Conservation (phyloP, 352 stramenopile genomes). For the Phytophthora rubi region DNA sequence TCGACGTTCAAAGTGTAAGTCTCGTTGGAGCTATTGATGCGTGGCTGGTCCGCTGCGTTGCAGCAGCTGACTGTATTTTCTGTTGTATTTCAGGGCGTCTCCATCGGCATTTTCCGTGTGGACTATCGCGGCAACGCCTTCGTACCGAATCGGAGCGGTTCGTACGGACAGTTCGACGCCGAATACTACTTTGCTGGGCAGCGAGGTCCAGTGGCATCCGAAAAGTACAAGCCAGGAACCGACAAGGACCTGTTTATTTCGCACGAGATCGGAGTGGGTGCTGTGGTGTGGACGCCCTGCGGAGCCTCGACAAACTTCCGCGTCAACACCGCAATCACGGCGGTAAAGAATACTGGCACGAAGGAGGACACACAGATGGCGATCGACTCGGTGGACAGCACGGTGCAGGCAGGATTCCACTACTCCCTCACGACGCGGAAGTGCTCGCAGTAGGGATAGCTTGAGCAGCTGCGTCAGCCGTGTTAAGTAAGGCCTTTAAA, state of each 20-base stretch:
- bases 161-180: constrained; percentile 54
- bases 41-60: constrained; percentile 11
- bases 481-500: neutral
- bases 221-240: constrained; percentile 43
- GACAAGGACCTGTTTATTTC: constrained; percentile 55
- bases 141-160: constrained; percentile 40
- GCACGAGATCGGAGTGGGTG: constrained; percentile 50
- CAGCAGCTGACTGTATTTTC: constrained; percentile 10
- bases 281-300: constrained; percentile 59
- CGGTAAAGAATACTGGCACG: constrained; percentile 32
- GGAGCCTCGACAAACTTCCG: constrained; percentile 58
- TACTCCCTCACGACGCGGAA: constrained; percentile 52
- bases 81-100: constrained; percentile 24
- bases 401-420: constrained; percentile 51
- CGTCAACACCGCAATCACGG: constrained; percentile 57
- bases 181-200: constrained; percentile 68
- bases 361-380: constrained; percentile 53
- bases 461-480: neutral
- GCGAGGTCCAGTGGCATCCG: constrained; percentile 34
- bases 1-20: constrained; percentile 48
- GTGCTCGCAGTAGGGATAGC: constrained; percentile 22
- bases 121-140: constrained; percentile 57
- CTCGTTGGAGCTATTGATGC: constrained; percentile 4
- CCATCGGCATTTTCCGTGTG: constrained; percentile 50
- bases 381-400: constrained; percentile 62